phyloP scores from a whole-genome alignment of 2,329 filamentous ascomycete genomes.

The Acarospora socialis region DNA sequence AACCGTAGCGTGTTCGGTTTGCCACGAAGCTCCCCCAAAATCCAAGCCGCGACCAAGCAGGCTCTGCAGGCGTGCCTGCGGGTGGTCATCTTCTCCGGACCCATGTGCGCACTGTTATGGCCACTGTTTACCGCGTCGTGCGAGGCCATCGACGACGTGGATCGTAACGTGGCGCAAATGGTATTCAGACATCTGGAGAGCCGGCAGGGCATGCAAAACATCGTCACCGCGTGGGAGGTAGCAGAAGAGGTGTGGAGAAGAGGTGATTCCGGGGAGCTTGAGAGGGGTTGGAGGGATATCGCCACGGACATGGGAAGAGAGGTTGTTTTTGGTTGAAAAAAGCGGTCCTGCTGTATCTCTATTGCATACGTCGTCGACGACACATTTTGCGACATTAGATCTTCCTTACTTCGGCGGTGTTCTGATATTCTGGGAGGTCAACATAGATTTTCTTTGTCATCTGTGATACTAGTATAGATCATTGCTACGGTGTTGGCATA shows the following conservation, averaged over 20 bases:
- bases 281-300: conserved; percentile 13
- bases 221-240: conserved; percentile 45
- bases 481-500: no score
- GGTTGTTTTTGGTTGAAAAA: conserved; percentile 14
- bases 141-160: conserved; percentile 37
- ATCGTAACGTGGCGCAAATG: conserved; percentile 37
- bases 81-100: conserved; percentile 24
- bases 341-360: no score
- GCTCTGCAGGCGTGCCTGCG: conserved; percentile 13
- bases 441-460: no score
- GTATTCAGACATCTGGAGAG: conserved; percentile 40
- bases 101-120: conserved; percentile 51
- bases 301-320: conserved; percentile 11
- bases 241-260: conserved; percentile 44
- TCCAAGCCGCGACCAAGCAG: conserved; percentile 30
- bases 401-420: no score
- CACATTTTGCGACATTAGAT: no score
- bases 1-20: conserved; percentile 41
- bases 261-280: conserved; percentile 11
- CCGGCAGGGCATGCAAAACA: conserved; percentile 52
- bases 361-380: no score
- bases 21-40: conserved; percentile 32
- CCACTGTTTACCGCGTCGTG: conserved; percentile 50
- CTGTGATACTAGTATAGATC: no score
- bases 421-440: no score